A percentile compares a stretch with the other conserved stretches of the same genome.
phyloP scores from a whole-genome alignment of 768 basidiomycete genomes.

The Russula vinacea region DNA sequence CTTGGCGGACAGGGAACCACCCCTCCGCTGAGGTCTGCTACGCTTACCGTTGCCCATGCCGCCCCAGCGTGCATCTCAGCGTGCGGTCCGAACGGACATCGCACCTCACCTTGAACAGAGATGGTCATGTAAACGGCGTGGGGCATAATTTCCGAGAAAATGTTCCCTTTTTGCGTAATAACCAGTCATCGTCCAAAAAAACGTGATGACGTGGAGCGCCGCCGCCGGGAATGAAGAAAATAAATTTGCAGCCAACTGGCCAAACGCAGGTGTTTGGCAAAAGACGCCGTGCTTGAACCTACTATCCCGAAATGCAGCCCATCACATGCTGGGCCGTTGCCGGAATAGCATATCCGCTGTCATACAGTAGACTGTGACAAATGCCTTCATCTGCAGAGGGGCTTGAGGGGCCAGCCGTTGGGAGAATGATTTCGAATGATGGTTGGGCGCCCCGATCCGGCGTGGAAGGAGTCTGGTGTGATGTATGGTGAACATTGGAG shows the following conservation, averaged over 20 bases:
- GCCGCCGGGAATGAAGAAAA: conserved; percentile 9
- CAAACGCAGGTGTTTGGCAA: neutral
- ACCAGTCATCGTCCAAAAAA: neutral
- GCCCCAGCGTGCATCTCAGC: conserved; percentile 18
- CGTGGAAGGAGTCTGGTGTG: neutral
- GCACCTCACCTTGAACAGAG: neutral
- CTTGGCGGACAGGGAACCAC: neutral
- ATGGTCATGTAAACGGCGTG: neutral
- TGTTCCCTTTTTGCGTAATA: neutral
- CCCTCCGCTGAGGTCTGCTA: neutral
- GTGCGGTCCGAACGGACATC: conserved; percentile 14
- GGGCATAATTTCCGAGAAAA: neutral
- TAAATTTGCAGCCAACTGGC: neutral
- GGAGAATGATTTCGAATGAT: neutral
- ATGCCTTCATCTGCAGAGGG: neutral
- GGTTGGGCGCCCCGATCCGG: neutral
- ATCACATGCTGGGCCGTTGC: conserved; percentile 4
- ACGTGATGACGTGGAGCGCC: conserved; percentile 8
- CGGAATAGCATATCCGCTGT: neutral
- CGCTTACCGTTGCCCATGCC: conserved; percentile 8
- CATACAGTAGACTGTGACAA: neutral
- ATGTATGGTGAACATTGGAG: conserved; percentile 7
- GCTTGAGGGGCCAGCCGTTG: conserved; percentile 3
- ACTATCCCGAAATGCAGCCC: neutral
- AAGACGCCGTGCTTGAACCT: neutral